These are phyloP conservation scores for Themeda triandra DNA, from an alignment of 176 grass and related monocot genomes.

Conservation along the genomic window DNA sequence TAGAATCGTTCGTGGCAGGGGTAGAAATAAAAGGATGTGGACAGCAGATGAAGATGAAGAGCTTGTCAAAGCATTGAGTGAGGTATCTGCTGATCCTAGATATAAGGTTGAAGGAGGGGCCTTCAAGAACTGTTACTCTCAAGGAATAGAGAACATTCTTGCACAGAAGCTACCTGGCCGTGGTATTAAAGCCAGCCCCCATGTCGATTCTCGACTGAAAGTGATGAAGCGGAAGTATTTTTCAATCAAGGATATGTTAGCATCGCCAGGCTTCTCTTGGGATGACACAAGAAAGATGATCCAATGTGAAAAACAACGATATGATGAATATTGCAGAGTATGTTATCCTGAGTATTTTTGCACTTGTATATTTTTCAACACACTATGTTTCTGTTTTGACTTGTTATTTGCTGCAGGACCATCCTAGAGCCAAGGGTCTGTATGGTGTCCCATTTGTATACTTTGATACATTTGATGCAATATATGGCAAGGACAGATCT, in stretches of 20 bases:
- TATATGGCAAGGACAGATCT: conserved; percentile 40
- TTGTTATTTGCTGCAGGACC: conserved; percentile 38
- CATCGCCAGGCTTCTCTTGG: conserved; percentile 32
- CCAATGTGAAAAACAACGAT: conserved; percentile 32
- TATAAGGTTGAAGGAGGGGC: conserved; percentile 48
- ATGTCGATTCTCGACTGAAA: conserved; percentile 43
- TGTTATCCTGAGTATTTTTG: background rate
- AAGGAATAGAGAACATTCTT: conserved; percentile 40
- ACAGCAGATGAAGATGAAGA: conserved; percentile 39
- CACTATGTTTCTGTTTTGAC: background rate
- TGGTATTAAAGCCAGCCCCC: conserved; percentile 43
- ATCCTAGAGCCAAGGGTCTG: conserved; percentile 46
- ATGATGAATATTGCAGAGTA: conserved; percentile 36
- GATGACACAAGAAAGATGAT: conserved; percentile 23
- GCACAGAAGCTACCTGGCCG: conserved; percentile 28
- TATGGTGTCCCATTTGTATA: conserved; percentile 31
- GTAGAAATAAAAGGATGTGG: conserved; percentile 52
- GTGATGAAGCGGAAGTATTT: conserved; percentile 42
- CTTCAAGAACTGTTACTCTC: conserved; percentile 50
- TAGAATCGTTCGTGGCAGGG: conserved; percentile 28
- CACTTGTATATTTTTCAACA: background rate
- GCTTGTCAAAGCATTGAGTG: conserved; percentile 39
- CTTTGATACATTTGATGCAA: conserved; percentile 39
- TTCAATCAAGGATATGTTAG: conserved; percentile 44
- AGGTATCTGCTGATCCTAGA: conserved; percentile 41